phyloP scores from a whole-genome alignment of 2,329 filamentous ascomycete genomes.

The Cercospora zeae-maydis region DNA sequence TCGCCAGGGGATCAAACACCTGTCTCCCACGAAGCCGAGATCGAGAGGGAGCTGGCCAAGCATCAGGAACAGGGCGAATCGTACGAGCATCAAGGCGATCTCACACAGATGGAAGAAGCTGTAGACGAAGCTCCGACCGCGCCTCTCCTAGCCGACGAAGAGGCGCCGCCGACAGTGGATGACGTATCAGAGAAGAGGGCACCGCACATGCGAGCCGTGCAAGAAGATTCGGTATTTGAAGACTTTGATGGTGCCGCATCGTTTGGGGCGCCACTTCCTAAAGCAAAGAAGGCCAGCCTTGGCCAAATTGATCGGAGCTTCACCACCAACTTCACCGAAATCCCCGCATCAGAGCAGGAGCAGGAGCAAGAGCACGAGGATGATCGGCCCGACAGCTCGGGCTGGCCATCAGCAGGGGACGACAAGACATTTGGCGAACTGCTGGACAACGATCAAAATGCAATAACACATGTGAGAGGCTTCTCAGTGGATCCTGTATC shows the following conservation, averaged over 20 bases:
- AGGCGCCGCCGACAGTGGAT: conserved; percentile 31
- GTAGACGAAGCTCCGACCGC: conserved; percentile 42
- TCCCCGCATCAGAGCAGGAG: conserved; percentile 13
- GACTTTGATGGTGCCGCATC: conserved; percentile 21
- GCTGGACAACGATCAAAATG: conserved; percentile 18
- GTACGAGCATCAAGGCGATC: conserved; percentile 49
- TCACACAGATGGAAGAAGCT: conserved; percentile 45
- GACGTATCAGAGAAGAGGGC: conserved; percentile 12
- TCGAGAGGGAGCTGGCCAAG: conserved; percentile 16
- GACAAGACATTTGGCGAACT: conserved; percentile 35
- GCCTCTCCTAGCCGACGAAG: conserved; percentile 43
- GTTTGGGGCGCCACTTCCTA: conserved; percentile 18
- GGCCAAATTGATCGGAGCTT: conserved; percentile 32
- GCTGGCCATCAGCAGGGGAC: conserved; percentile 33
- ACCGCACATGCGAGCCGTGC: conserved; percentile 12
- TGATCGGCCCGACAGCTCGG: conserved; percentile 16
- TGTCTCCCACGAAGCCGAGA: conserved; percentile 8
- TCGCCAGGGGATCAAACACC: conserved; percentile 18
- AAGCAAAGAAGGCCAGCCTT: conserved; percentile 13
- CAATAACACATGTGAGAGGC: not conserved
- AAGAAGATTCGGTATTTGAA: conserved; percentile 15
- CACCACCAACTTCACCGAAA: conserved; percentile 35
- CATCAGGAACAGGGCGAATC: conserved; percentile 8
- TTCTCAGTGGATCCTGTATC: conserved; percentile 12
- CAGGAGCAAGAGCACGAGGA: conserved; percentile 16